Evolutionary conservation across 441 rosid genomes (phyloP), one percentile per base, ranked within the genome.

Genomic region (Adansonia madagascariensis): DNA sequence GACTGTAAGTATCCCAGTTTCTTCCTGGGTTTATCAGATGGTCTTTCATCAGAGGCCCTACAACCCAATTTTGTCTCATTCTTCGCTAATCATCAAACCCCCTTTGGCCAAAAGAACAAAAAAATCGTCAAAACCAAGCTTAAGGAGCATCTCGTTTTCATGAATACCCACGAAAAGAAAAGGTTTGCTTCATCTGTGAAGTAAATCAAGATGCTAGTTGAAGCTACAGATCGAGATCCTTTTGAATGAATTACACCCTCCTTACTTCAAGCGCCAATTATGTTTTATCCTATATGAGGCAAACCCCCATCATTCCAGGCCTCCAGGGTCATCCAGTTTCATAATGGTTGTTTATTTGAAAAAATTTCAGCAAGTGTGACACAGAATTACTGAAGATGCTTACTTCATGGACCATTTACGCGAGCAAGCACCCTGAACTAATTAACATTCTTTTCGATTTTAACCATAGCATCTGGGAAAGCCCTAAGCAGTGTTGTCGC

Each of bases 31-130:
- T 74, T 52, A 18, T 14, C 59, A 52, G 65, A 76, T 68, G 43
- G 66, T 81, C 74, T 60, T 35, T 62, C 80, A 65, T 75, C 64
- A 68, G 75, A 57, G 17, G 80, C 80, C 79, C 72, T 70, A 2
- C 64, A n/a, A 1, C 73, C 20, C 15, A 39, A 2, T 14, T 20
- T 46, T 68, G 1, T 4, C 8, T n/a, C 18, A 43, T 43, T 17
- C 24, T 44, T 43, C 7, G 3, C 31, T 66, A 66, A 43, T 43
- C 4, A 43, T 35, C 39, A 65, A 31, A 17, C 17, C 12, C 71
- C 12, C 31, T 35, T 35, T 35, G 39, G 39, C 39, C 39, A 35
- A 35, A 35, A 35, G 39, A 35, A 27, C 31, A 35, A 35, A 35
- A 35, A 35, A 35, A 35, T 35, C 39, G 39, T 35, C 39, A 35